Conservation (phyloP, 2,329 filamentous ascomycete species). For the Colletotrichum sp. region DNA sequence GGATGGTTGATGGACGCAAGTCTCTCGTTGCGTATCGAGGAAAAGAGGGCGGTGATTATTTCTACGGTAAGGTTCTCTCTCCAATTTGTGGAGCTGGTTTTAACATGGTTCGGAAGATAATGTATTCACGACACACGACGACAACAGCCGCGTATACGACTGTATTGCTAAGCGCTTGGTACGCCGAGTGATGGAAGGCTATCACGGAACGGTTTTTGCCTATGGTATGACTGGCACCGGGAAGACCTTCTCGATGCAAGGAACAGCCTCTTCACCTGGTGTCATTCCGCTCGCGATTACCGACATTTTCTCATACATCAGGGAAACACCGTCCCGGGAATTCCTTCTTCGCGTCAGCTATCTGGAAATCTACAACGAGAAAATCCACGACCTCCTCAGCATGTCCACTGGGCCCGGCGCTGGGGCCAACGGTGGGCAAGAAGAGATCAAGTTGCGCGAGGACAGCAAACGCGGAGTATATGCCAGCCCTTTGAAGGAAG, state of each 20-base stretch:
- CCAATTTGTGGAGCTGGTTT: not conserved
- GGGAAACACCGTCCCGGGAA: conserved; percentile 92
- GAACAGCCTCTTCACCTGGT: conserved; percentile 91
- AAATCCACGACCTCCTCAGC: conserved; percentile 90
- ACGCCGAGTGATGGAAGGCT: conserved; percentile 97
- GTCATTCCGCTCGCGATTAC: conserved; percentile 97
- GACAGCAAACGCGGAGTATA: conserved; percentile 97
- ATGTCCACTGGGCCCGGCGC: conserved; percentile 65
- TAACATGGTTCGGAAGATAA: conserved; percentile 68
- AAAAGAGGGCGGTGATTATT: conserved; percentile 90
- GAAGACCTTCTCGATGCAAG: conserved; percentile 99
- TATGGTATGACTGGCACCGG: conserved; percentile 99
- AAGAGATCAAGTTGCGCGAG: conserved; percentile 97
- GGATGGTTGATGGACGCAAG: conserved; percentile 87
- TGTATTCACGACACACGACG: conserved; percentile 91
- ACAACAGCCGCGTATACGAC: conserved; percentile 95
- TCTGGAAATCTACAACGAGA: conserved; percentile 98
- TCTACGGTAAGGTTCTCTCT: conserved; percentile 70
- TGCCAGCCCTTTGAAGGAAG: conserved; percentile 93
- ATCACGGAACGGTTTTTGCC: conserved; percentile 96
- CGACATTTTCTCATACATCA: conserved; percentile 98
- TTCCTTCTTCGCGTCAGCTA: conserved; percentile 97
- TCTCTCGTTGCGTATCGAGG: conserved; percentile 84
- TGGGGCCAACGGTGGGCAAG: conserved; percentile 64
- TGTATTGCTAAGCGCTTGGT: conserved; percentile 92